Evolutionary conservation across 176 grass and related monocot genomes (phyloP), one percentile per base, ranked within the genome.

Genomic region (Rhipidocladum racemiflorum): DNA sequence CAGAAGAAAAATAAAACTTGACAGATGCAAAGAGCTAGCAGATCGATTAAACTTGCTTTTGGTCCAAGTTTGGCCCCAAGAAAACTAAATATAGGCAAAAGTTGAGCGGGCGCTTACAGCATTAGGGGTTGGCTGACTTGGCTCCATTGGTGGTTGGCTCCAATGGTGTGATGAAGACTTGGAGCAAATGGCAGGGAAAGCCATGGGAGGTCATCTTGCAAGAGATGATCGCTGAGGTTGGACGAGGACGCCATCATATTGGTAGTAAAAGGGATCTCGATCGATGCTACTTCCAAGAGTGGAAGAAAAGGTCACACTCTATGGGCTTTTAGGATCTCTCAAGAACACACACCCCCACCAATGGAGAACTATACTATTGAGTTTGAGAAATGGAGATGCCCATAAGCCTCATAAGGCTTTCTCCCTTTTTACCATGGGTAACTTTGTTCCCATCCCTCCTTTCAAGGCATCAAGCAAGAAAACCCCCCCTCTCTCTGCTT

Each of bases 171-270:
- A 30, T 77, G 57, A 60, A 77, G 72, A 83, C 42, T 59, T 27
- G 67, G 79, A 51, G 84, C 84, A 60, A 68, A 57, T 20, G 84
- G 49, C 73, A 69, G 77, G 56, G 74, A 59, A 73, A 79, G 60
- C 88, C 88, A 86, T 59, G 72, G 79, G 73, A 86, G 66, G 23
- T 78, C 79, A 79, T 86, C 88, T 86, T 90, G 79, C 59, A 90
- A 49, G 67, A 83, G 73, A 16, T 61, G 38, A 78, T 90, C 73
- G 25, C 39, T 61, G 20, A 83, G 79, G 79, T 78, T 82, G 79
- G 79, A 89, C 39, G 88, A 86, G 54, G 59, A 67, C n/a, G 88
- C 88, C 88, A 86, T 90, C 88, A 90, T 86, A 67, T 32, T 78
- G 67, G 57, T 66, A 78, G 38, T 83, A 90, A 86, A 90, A 61